Base-by-base conservation (phyloP, 495 filamentous ascomycete genomes). In the Gamarada debralockiae region DNA sequence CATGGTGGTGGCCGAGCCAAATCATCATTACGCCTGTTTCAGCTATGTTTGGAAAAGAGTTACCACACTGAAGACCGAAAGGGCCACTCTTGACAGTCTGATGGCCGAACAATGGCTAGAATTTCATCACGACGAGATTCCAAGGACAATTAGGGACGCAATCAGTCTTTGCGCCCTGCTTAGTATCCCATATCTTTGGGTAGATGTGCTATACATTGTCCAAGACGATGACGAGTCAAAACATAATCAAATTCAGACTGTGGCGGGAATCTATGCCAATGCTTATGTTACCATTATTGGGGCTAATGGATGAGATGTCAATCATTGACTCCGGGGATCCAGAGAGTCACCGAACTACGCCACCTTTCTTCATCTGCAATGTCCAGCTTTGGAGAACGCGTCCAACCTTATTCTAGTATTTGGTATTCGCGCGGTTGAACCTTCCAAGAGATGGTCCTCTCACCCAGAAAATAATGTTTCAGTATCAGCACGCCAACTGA, bases 1-100 rank as follows among this genome's bases (percentile, higher is more conserved):
- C 22, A 22, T 53, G 20, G 24, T 27, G 18, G 10, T 18, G 3
- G 23, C 44, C 7, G 23, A 2, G 23, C 27, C 50, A 6, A 1
- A 0, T 13, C 21, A 48, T 27, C 50, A 14, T 39, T 65, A 60
- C 48, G 36, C 53, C n/a, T 55, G 57, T 10, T 50, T 65, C 21
- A 63, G 60, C 31, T 63, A 65, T 55, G 57, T 63, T 5, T 65
- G 62, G 62, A 60, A 60, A 7, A 17, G 18, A 8, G 48, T 20
- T 7, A 21, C n/a, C 14, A 43, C 23, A 14, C 6, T 44, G 8
- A 42, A 52, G 29, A 20, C 36, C 8, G 15, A 17, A 5, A 52
- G 18, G 6, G 21, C 7, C 9, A 39, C 15, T 14, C 7, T 39
- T 1, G 21, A 42, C 18, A 29, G 48, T 25, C 23, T 31, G 8